Percentiles rank a stretch among this genome's conserved stretches.
Evolutionary conservation across 345 rosid species (phyloP).

Genomic region (Camelina hispida): DNA sequence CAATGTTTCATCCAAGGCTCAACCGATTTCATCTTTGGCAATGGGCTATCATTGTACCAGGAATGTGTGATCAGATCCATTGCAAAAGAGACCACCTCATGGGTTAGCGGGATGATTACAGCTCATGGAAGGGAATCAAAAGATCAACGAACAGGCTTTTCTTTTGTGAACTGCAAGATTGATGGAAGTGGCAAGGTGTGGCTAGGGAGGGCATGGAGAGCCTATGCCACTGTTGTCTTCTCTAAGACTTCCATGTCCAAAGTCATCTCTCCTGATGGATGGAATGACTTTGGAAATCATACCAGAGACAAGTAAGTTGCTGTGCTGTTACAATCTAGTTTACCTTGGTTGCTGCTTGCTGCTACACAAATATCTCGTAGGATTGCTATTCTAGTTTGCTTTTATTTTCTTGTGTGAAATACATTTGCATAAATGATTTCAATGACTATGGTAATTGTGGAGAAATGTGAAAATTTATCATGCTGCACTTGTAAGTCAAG

Average conservation of each 20-base stretch:
- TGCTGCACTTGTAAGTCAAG: background rate
- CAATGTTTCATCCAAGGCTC: background rate
- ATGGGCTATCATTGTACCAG: constrained; percentile 43
- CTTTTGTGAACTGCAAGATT: constrained; percentile 67
- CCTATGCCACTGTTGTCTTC: constrained; percentile 69
- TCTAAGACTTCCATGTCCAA: constrained; percentile 66
- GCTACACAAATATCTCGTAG: background rate
- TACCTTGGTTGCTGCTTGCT: too few species aligned
- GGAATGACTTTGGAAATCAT: constrained; percentile 75
- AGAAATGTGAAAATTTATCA: background rate
- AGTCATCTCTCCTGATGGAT: constrained; percentile 62
- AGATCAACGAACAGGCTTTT: constrained; percentile 65
- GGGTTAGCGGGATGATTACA: constrained; percentile 55
- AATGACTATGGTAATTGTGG: background rate
- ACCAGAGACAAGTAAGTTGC: constrained; percentile 60
- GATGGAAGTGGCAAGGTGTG: constrained; percentile 64
- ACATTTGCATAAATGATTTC: background rate
- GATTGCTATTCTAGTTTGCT: background rate
- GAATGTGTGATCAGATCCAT: constrained; percentile 55
- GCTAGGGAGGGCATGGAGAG: constrained; percentile 87
- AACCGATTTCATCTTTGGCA: constrained; percentile 23
- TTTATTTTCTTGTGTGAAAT: background rate
- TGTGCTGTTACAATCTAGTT: too few species aligned
- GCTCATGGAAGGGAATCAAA: constrained; percentile 61
- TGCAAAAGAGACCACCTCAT: constrained; percentile 42